Base-by-base conservation (phyloP, 352 stramenopile genomes). In the Pythium pyrilobum region DNA sequence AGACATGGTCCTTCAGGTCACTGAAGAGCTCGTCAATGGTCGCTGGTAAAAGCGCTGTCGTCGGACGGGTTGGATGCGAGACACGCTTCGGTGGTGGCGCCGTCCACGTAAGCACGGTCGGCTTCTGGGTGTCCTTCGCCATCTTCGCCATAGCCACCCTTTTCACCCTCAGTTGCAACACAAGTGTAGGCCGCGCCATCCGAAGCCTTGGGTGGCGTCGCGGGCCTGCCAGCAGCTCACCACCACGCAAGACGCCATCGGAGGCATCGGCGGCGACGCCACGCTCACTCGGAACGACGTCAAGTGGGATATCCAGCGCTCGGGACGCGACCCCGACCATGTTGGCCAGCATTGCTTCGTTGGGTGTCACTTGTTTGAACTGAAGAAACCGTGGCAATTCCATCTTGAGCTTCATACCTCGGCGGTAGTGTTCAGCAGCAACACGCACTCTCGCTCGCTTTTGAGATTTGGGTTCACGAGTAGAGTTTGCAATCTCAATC, bases 1-100 rank as follows among this genome's bases (percentile, higher is more conserved):
- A 42, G 20, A 49, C 38, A 3, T 27, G 49, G 31, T 56, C 38
- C 3, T 24, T 6, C 7, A 56, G 18, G 1, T 6, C 39, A 18
- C 20, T 34, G 16, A 56, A 42, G 0, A 56, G 29, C 29, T 56
- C 49, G 16, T 56, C 49, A 23, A 56, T 43, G 1, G 39, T 56
- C 13, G 38, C 38, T 4, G 47, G 24, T 4, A 25, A 16, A 27
- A 24, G 15, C 25, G 16, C 27, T 46, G 24, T 5, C 5, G 32
- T 37, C 16, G 8, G n/a, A n/a, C 21, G 7, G 21, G 16, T 36
- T 53, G n/a, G 36, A 41, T 24, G 36, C n/a, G n/a, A n/a, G n/a
- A n/a, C n/a, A n/a, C n/a, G n/a, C 13, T 48, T 43, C 11, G 34
- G 25, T 27, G 33, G 46, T 20, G 46, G 46, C 11, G 36, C 34